These are phyloP conservation scores for Sanghuangporus sanghuang DNA, from an alignment of 1,284 basidiomycete species.

Conservation along the genomic window DNA sequence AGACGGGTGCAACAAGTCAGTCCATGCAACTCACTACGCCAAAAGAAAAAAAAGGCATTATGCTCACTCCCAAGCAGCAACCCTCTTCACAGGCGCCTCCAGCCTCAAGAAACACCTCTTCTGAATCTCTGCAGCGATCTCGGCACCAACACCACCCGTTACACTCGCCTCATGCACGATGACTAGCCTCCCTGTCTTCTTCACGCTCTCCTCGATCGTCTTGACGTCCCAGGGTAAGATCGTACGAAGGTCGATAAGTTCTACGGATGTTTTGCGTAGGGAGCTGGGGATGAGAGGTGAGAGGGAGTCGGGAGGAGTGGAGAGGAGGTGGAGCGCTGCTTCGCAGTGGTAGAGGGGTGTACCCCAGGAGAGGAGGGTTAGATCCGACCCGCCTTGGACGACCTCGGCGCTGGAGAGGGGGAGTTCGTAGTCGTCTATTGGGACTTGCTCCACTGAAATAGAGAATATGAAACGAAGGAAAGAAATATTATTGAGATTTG, in stretches of 20 bases:
- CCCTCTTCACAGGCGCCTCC: slow-evolving; percentile 81
- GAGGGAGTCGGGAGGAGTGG: slow-evolving; percentile 62
- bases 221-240: slow-evolving; percentile 88
- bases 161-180: slow-evolving; percentile 88
- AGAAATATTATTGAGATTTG: background rate
- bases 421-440: slow-evolving; percentile 80
- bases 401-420: slow-evolving; percentile 79
- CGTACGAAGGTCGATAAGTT: slow-evolving; percentile 88
- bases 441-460: slow-evolving; percentile 80
- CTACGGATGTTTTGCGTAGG: slow-evolving; percentile 70
- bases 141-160: slow-evolving; percentile 81
- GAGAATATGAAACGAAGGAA: background rate
- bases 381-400: slow-evolving; percentile 68
- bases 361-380: slow-evolving; percentile 89
- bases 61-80: slow-evolving; percentile 90
- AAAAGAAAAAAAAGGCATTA: slow-evolving; percentile 11
- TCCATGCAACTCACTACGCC: slow-evolving; percentile 11
- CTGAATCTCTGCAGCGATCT: slow-evolving; percentile 84
- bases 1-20: slow-evolving; percentile 12
- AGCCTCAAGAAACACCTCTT: slow-evolving; percentile 83
- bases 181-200: slow-evolving; percentile 78
- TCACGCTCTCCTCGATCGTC: slow-evolving; percentile 76
- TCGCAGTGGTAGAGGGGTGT: slow-evolving; percentile 91
- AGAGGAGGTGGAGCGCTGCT: slow-evolving; percentile 65
- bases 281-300: slow-evolving; percentile 63